A percentile compares a stretch with the other conserved stretches of the same genome.
Conservation (phyloP, 169 alveolate genomes). For the Neospora caninum region DNA sequence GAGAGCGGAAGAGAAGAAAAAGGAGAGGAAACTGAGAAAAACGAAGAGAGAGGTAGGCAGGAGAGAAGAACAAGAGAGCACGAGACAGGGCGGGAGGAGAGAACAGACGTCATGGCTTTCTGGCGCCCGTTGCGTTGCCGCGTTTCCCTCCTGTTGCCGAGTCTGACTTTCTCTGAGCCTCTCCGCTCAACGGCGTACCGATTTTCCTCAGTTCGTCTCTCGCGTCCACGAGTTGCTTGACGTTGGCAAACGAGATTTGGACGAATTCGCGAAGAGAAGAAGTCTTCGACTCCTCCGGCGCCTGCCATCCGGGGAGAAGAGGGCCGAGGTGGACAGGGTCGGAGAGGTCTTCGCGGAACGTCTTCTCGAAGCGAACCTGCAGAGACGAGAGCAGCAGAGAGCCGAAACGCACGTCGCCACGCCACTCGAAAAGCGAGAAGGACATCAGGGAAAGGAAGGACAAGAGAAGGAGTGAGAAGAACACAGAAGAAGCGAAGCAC, state of each 20-base stretch:
- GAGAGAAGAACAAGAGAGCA: too few relatives aligned
- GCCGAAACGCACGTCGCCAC: background rate
- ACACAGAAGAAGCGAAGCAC: background rate
- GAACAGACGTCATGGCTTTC: too few relatives aligned
- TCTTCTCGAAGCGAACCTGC: slow-evolving; percentile 5
- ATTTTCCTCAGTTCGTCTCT: slow-evolving; percentile 13
- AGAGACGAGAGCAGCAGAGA: background rate
- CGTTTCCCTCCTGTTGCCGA: too few relatives aligned
- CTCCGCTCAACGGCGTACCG: background rate
- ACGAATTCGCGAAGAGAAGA: slow-evolving; percentile 8
- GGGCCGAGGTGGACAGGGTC: background rate
- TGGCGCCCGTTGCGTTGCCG: too few relatives aligned
- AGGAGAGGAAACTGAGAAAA: background rate
- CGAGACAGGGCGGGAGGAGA: too few relatives aligned
- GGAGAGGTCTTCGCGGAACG: background rate
- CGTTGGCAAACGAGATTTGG: slow-evolving; percentile 34
- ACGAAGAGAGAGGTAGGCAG: background rate
- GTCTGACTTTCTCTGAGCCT: background rate
- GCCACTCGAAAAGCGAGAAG: background rate
- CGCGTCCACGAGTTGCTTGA: slow-evolving; percentile 31
- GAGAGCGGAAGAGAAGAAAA: background rate
- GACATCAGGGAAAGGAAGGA: background rate
- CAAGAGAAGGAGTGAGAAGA: background rate
- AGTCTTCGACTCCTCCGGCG: background rate
- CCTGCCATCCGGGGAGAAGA: background rate